phyloP scores from a whole-genome alignment of 345 rosid species.

The Adansonia digitata region DNA sequence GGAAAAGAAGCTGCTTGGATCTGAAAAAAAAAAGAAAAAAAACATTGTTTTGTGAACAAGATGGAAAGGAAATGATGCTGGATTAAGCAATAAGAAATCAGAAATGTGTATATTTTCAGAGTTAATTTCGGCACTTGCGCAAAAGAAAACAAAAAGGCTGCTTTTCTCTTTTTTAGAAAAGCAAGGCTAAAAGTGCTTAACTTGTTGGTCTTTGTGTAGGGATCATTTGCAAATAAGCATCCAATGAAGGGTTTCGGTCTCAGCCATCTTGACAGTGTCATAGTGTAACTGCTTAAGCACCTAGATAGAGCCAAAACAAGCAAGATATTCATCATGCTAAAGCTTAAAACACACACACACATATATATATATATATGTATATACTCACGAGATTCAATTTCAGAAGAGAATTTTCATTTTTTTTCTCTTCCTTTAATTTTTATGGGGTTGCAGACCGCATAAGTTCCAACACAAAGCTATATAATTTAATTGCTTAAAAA shows the following conservation, averaged over 20 bases:
- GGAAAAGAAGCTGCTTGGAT: conserved; percentile 2
- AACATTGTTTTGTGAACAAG: conserved; percentile 2
- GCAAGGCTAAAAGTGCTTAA: not conserved
- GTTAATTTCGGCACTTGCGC: not conserved
- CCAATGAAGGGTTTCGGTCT: not conserved
- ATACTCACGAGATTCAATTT: no score
- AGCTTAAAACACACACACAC: not conserved
- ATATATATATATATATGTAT: no score
- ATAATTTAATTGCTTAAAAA: no score
- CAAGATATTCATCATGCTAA: not conserved
- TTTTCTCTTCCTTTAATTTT: no score
- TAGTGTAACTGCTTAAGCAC: not conserved
- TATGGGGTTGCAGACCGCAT: no score
- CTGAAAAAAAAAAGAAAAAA: not conserved
- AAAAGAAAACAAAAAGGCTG: no score
- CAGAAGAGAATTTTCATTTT: not conserved
- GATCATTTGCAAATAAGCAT: not conserved
- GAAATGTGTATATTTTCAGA: not conserved
- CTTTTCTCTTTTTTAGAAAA: not conserved
- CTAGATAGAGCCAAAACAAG: not conserved
- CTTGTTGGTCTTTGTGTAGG: not conserved
- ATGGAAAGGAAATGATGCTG: not conserved
- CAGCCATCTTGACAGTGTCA: not conserved
- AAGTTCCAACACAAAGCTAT: no score
- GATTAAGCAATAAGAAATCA: not conserved